Base-by-base conservation (phyloP, 2,329 filamentous ascomycete genomes). In the Geosmithia morbida region DNA sequence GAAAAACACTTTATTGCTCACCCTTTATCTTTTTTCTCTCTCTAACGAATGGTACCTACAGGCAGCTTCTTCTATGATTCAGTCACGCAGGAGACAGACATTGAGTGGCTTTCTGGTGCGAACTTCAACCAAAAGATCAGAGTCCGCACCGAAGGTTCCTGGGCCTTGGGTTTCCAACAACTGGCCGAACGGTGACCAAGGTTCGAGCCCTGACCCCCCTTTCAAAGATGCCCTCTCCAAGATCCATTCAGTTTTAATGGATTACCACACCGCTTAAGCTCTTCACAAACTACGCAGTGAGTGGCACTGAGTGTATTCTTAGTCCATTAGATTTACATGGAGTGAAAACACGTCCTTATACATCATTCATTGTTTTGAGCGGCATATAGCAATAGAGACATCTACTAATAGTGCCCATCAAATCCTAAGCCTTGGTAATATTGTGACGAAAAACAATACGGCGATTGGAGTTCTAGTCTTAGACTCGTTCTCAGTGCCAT, bases 131-230 rank as follows among this genome's bases (percentile, higher is more conserved):
- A 58, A 37, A 60, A 61, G 39, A 33, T 17, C 2, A 59, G 59
- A 3, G 49, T 50, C 13, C 53, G 55, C 59, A 1, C 59, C 59
- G 0, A 57, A 20, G 8, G 42, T 51, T 0, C 29, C 53, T 22
- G 59, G 59, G 0, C 50, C 56, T 11, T 61, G 59, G 57, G 48
- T 61, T 5, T 60, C 56, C 43, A 61, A 61, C 45, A 61, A 61
- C 50, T 61, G 59, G 59, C 55, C 59, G 1, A 61, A 57, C 30
- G 59, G 59, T 7, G 56, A 61, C 22, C 49, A 51, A 29, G 55
- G 54, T 7, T 61, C 59, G 59, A 59, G 53, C 3, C 57, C 48
- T 17, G 59, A 59, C 0, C 59, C 59, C 6, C 59, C 59, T 1
- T 46, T 51, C 7, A 16, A 49, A 26, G 51, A 57, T 22, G 57